Conservation (phyloP, 345 rosid species). For the Chamaenerion angustifolium region DNA sequence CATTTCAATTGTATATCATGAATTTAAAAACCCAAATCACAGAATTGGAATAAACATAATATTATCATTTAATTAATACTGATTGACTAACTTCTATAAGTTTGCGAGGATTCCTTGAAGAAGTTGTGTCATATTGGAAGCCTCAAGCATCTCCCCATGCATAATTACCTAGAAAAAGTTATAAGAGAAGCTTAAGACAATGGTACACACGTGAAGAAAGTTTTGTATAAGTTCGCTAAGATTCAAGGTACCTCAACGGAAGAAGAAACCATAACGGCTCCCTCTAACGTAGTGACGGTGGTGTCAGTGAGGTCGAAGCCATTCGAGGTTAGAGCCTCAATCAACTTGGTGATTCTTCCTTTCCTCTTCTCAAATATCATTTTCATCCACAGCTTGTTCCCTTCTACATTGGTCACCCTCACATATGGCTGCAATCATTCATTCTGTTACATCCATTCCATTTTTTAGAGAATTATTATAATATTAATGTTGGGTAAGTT, state of each 20-base stretch:
- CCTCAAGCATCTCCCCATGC: constrained; percentile 14
- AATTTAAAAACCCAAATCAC: no score
- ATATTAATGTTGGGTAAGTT: background rate
- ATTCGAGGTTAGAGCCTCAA: constrained; percentile 35
- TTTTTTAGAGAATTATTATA: background rate
- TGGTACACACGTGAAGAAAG: no score
- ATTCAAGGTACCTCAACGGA: constrained; percentile 26
- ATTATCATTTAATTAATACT: no score
- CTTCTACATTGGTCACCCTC: constrained; percentile 34
- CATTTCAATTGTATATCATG: no score
- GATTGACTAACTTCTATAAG: no score
- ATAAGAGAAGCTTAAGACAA: no score
- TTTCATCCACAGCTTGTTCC: constrained; percentile 56
- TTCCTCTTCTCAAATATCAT: constrained; percentile 37
- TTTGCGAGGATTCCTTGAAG: constrained; percentile 26
- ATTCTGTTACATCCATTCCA: background rate
- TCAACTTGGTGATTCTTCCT: constrained; percentile 42
- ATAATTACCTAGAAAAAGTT: no score
- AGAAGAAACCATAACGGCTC: constrained; percentile 42
- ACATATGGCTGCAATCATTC: constrained; percentile 44
- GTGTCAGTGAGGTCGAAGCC: constrained; percentile 53
- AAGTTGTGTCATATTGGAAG: constrained; percentile 17
- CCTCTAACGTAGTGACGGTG: constrained; percentile 37
- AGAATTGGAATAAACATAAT: no score
- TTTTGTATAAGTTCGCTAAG: no score